phyloP scores from a whole-genome alignment of 345 rosid genomes.

The Ceriops decandra region DNA sequence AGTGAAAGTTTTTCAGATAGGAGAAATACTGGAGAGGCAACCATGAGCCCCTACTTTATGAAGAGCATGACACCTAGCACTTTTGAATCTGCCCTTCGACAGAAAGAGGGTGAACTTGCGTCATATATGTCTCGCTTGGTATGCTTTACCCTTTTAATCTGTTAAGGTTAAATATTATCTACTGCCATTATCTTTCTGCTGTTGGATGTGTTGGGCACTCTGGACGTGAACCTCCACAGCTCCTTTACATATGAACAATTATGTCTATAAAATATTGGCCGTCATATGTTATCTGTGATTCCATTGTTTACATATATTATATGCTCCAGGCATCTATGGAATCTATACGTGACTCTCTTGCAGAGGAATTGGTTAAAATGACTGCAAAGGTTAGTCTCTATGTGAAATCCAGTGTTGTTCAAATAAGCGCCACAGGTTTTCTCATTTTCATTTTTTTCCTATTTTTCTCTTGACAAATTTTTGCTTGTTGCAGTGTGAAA shows the following conservation, averaged over 20 bases:
- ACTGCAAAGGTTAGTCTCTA: conserved; percentile 66
- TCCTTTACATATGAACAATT: background rate
- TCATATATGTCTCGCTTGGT: conserved; percentile 99
- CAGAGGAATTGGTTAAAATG: conserved; percentile 94
- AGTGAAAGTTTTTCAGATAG: conserved; percentile 62
- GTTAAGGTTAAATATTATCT: background rate
- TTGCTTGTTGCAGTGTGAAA: conserved; percentile 68
- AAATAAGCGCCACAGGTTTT: background rate
- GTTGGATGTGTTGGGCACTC: background rate
- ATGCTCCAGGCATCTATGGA: conserved; percentile 79
- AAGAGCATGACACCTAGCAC: conserved; percentile 94
- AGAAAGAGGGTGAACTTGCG: conserved; percentile 98
- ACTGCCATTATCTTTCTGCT: background rate
- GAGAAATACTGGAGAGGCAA: conserved; percentile 60
- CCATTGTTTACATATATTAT: conserved; percentile 5
- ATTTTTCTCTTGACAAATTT: conserved; percentile 14
- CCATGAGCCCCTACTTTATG: conserved; percentile 76
- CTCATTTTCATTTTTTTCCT: background rate
- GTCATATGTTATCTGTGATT: conserved; percentile 1
- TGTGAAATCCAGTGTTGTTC: background rate
- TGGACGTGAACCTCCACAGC: background rate
- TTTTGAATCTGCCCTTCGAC: conserved; percentile 90
- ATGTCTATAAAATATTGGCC: background rate
- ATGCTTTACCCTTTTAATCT: conserved; percentile 20
- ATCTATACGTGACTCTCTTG: conserved; percentile 92